Evolutionary conservation across 2,329 filamentous ascomycete species (phyloP).

Genomic region (Didymosphaeria variabile): DNA sequence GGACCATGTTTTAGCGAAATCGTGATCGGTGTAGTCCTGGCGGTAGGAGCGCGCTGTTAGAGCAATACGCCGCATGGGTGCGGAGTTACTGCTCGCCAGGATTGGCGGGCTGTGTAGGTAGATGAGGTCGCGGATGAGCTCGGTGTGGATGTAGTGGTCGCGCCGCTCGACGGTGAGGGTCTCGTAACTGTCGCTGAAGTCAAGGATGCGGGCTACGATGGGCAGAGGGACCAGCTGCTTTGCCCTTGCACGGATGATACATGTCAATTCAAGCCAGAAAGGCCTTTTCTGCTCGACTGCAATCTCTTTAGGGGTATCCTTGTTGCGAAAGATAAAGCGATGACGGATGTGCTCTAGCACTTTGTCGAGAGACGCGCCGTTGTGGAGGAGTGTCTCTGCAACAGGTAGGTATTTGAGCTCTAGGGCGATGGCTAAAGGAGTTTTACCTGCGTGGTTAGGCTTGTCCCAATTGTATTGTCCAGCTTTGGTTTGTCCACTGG

Average conservation of each 20-base stretch:
- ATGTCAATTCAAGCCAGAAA: not conserved
- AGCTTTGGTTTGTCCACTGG: not conserved
- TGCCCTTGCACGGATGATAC: not conserved
- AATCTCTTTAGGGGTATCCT: not conserved
- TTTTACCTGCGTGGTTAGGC: not conserved
- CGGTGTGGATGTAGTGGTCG: not conserved
- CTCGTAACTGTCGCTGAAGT: not conserved
- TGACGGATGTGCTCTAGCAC: not conserved
- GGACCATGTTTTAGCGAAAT: not conserved
- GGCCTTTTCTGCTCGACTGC: not conserved
- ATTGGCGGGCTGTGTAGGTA: constrained; percentile 1
- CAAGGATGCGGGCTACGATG: not conserved
- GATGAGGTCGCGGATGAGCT: not conserved
- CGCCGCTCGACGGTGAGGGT: not conserved
- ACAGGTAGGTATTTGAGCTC: not conserved
- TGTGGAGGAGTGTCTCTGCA: not conserved
- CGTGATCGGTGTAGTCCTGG: not conserved
- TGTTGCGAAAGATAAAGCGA: not conserved
- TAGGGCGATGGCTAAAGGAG: not conserved
- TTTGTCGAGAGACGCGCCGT: not conserved
- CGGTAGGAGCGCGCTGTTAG: constrained; percentile 1
- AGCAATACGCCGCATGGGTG: not conserved
- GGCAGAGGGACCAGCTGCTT: not conserved
- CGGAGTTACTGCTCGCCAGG: not conserved
- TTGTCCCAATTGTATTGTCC: not conserved